Evolutionary conservation across 2,329 filamentous ascomycete species (phyloP), one percentile per base, ranked within the genome.

Genomic region (Phialophora chinensis): DNA sequence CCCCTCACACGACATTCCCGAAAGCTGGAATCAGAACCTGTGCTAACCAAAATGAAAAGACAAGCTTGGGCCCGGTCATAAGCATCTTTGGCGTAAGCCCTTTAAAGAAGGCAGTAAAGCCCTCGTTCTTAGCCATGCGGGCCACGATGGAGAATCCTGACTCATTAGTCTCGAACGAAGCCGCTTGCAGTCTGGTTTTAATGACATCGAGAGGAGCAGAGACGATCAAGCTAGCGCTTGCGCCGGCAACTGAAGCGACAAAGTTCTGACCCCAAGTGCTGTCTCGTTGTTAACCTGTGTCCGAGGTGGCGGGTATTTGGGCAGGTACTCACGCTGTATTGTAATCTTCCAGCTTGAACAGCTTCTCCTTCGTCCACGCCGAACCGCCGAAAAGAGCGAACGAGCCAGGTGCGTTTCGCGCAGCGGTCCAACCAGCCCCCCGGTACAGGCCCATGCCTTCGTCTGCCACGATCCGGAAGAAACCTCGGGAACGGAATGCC

Each of bases 21-120:
- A 52, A 52, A 52, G 49, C 49, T 23, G 49, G 49, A 29, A 52
- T 52, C 75, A 99, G 85, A 33, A 95, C 98, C 85, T 99, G 95
- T 65, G 95, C 95, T 77, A 99, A 88, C 95, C 95, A 99, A 89
- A 99, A 99, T 68, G 93, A 97, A 85, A 99, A 99, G 70, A 98
- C 95, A 68, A 99, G 87, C 87, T 99, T 99, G 70, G 95, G 95
- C 27, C 95, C 96, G 17, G 95, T 99, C 95, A 99, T 99, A 76
- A 99, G 86, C 71, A 99, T 88, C 90, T 99, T 99, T 69, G 95
- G 95, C 58, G 93, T 91, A 71, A 99, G 82, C 52, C 95, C 95
- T 88, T 99, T 99, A 88, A 99, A 99, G 87, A 99, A 98, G 75
- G 90, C 90, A 17, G 85, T 83, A 66, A 90, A 77, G 25, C 94